Percentiles rank a stretch among this genome's conserved stretches.
These are phyloP conservation scores for Diaporthe batatas DNA, from an alignment of 2,329 filamentous ascomycete species.

Conservation along the genomic window DNA sequence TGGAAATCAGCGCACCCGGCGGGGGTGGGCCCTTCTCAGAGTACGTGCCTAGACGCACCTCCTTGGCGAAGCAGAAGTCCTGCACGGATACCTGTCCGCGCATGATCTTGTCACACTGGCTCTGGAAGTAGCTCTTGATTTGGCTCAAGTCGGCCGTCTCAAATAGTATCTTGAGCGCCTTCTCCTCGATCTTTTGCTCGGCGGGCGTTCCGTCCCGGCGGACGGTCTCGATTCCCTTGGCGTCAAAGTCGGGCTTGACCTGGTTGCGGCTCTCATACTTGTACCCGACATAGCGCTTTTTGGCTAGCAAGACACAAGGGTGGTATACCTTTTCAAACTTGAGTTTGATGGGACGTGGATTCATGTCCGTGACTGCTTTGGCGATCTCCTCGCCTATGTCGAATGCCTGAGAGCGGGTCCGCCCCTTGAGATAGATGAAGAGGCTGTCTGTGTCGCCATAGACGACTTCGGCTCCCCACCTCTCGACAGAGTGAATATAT, in stretches of 20 bases:
- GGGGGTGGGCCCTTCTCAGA: conserved; percentile 83
- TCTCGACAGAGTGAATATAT: conserved; percentile 86
- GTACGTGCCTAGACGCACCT: conserved; percentile 92
- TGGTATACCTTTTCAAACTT: conserved; percentile 99
- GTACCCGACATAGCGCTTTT: conserved; percentile 98
- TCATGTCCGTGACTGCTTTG: conserved; percentile 86
- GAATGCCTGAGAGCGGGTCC: conserved; percentile 90
- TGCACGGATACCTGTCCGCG: conserved; percentile 87
- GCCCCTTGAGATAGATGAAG: conserved; percentile 90
- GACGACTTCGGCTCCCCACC: conserved; percentile 96
- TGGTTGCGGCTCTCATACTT: conserved; percentile 90
- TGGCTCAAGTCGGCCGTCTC: conserved; percentile 89
- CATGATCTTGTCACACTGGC: conserved; percentile 94
- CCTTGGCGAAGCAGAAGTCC: conserved; percentile 95
- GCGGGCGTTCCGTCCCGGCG: conserved; percentile 94
- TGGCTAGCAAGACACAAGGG: conserved; percentile 92
- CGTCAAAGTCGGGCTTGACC: conserved; percentile 88
- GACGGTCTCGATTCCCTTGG: conserved; percentile 98
- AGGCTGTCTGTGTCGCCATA: conserved; percentile 98
- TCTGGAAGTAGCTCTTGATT: conserved; percentile 91
- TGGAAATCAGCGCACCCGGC: conserved; percentile 89
- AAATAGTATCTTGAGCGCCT: conserved; percentile 88
- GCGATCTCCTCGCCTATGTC: conserved; percentile 93
- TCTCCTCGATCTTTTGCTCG: conserved; percentile 97
- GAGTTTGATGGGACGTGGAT: conserved; percentile 91